These are phyloP conservation scores for Tagetes patula DNA, from an alignment of 129 eudicot species.

Conservation along the genomic window DNA sequence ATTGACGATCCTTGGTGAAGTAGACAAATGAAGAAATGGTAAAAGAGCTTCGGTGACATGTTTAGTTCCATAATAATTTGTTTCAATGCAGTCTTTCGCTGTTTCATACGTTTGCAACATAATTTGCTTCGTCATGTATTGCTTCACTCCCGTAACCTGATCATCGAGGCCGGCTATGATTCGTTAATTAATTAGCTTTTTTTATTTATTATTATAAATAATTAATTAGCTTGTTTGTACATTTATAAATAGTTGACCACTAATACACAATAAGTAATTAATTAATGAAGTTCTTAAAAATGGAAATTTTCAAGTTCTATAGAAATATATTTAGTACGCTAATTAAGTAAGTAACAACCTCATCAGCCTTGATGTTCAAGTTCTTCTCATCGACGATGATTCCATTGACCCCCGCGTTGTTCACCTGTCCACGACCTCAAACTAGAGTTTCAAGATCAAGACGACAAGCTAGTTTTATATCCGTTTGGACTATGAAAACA, in stretches of 20 bases:
- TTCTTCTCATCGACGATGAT: constrained; percentile 24
- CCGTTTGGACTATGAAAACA: no score
- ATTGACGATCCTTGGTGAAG: constrained; percentile 32
- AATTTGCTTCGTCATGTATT: constrained; percentile 23
- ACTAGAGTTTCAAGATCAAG: not conserved
- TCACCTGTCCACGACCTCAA: constrained; percentile 19
- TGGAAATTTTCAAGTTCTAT: not conserved
- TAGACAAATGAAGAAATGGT: constrained; percentile 15
- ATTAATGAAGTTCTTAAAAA: no score
- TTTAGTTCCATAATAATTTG: constrained; percentile 29
- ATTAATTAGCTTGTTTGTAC: no score
- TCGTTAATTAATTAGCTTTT: no score
- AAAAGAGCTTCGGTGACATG: constrained; percentile 28
- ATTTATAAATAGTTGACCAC: no score
- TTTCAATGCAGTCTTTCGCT: constrained; percentile 34
- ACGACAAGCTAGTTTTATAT: no score
- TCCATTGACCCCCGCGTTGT: constrained; percentile 33
- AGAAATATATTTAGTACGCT: not conserved
- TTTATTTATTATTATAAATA: no score
- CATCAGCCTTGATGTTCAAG: constrained; percentile 20
- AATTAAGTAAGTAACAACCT: constrained; percentile 15
- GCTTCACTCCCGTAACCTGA: constrained; percentile 22
- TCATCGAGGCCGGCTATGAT: no score
- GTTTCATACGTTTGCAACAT: constrained; percentile 34
- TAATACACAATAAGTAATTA: no score